Conservation (phyloP, 2,329 filamentous ascomycete species). For the Scedosporium minutisporum region DNA sequence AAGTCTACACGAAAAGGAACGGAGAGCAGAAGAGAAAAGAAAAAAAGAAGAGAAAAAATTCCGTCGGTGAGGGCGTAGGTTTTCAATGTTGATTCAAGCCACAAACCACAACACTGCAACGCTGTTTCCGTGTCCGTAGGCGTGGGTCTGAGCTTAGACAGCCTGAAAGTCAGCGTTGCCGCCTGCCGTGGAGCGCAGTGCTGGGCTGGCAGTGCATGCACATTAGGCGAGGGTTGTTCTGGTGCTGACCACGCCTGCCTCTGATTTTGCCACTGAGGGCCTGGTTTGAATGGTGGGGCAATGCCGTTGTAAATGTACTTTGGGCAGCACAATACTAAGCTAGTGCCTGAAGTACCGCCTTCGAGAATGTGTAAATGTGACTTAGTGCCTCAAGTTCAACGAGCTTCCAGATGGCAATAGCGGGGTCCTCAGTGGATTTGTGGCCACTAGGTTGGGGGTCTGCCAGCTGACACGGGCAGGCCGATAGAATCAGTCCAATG, state of each 20-base stretch:
- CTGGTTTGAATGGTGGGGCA: not conserved
- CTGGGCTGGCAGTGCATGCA: too few relatives aligned
- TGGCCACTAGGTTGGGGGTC: too few relatives aligned
- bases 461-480: too few relatives aligned
- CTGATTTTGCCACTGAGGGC: not conserved
- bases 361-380: too few relatives aligned
- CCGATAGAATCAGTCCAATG: not conserved
- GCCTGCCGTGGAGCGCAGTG: too few relatives aligned
- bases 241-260: too few relatives aligned
- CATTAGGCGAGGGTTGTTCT: too few relatives aligned
- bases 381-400: too few relatives aligned
- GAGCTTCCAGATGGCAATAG: too few relatives aligned
- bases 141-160: too few relatives aligned
- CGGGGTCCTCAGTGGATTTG: too few relatives aligned
- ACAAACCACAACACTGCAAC: not conserved
- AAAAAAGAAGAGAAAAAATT: slow-evolving; percentile 8
- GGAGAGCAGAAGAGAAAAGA: slow-evolving; percentile 4
- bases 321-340: not conserved
- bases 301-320: not conserved
- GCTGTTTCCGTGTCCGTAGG: not conserved
- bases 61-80: slow-evolving; percentile 7
- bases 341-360: not conserved
- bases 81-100: not conserved
- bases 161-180: too few relatives aligned
- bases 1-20: slow-evolving; percentile 5